Conservation (phyloP, 169 alveolate species). For the Cryptosporidium andersoni region DNA sequence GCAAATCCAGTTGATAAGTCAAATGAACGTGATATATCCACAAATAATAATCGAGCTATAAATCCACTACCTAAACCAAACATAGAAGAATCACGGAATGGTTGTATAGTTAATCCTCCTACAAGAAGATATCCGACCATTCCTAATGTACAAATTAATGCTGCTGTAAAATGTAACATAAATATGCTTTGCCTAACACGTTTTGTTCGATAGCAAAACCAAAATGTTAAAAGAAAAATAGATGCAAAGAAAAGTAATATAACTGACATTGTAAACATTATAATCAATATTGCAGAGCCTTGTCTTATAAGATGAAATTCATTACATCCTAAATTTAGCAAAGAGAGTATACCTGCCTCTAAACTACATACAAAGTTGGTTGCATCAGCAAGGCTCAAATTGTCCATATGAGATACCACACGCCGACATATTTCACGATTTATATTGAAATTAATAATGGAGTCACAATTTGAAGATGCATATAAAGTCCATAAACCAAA, state of each 20-base stretch:
- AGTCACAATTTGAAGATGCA: slow-evolving; percentile 65
- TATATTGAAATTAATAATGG: slow-evolving; percentile 43
- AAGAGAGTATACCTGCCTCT: slow-evolving; percentile 56
- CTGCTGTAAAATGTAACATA: slow-evolving; percentile 65
- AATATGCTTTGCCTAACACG: slow-evolving; percentile 69
- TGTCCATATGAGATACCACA: slow-evolving; percentile 61
- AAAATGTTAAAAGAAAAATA: slow-evolving; percentile 40
- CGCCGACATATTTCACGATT: slow-evolving; percentile 32
- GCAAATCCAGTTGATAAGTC: slow-evolving; percentile 71
- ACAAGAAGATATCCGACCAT: slow-evolving; percentile 63
- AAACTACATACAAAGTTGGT: slow-evolving; percentile 67
- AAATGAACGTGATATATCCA: slow-evolving; percentile 60
- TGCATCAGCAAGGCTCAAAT: slow-evolving; percentile 66
- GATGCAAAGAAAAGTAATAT: slow-evolving; percentile 62
- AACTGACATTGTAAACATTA: slow-evolving; percentile 39
- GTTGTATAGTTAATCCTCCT: slow-evolving; percentile 63
- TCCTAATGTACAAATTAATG: slow-evolving; percentile 57
- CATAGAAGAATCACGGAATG: slow-evolving; percentile 68
- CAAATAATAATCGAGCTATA: slow-evolving; percentile 62
- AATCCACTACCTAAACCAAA: slow-evolving; percentile 67
- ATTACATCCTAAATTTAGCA: slow-evolving; percentile 66
- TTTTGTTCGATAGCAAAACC: slow-evolving; percentile 70
- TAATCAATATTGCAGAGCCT: slow-evolving; percentile 60
- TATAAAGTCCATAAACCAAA: slow-evolving; percentile 66
- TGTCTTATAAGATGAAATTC: slow-evolving; percentile 41